phyloP scores from a whole-genome alignment of 1,284 basidiomycete species.

The Wallemia mellicola region DNA sequence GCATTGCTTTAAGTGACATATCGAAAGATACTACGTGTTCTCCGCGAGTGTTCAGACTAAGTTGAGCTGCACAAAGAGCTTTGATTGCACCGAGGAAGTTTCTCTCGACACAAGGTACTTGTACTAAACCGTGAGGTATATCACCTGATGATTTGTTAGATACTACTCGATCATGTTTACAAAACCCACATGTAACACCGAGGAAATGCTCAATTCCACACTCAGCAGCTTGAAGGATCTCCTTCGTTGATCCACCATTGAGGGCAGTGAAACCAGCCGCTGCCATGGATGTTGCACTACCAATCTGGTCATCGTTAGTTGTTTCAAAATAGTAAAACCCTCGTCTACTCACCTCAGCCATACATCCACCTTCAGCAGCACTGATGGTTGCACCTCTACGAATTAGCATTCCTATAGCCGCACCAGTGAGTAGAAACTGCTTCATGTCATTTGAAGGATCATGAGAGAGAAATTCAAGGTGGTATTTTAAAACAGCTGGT shows the following conservation, averaged over 20 bases:
- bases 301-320: too few species aligned
- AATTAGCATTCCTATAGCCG: slow-evolving; percentile 82
- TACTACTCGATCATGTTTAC: background rate
- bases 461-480: background rate
- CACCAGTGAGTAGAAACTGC: slow-evolving; percentile 5
- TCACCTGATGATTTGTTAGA: background rate
- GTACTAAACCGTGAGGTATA: slow-evolving; percentile 26
- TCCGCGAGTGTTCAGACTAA: slow-evolving; percentile 69
- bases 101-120: slow-evolving; percentile 68
- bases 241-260: slow-evolving; percentile 34
- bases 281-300: slow-evolving; percentile 65
- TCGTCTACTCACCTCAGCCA: slow-evolving; percentile 20
- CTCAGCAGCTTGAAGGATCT: slow-evolving; percentile 49
- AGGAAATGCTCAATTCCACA: slow-evolving; percentile 78
- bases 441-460: background rate
- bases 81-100: slow-evolving; percentile 32
- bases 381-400: slow-evolving; percentile 88
- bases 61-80: slow-evolving; percentile 59
- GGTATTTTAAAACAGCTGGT: background rate
- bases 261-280: slow-evolving; percentile 77
- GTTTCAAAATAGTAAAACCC: too few species aligned
- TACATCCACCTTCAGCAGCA: slow-evolving; percentile 57
- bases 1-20: slow-evolving; percentile 87
- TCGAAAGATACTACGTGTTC: slow-evolving; percentile 56
- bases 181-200: slow-evolving; percentile 36